Evolutionary conservation across 371 early-diverging fungal species (phyloP).

Genomic region (Thermomucor indicae-seudaticae): DNA sequence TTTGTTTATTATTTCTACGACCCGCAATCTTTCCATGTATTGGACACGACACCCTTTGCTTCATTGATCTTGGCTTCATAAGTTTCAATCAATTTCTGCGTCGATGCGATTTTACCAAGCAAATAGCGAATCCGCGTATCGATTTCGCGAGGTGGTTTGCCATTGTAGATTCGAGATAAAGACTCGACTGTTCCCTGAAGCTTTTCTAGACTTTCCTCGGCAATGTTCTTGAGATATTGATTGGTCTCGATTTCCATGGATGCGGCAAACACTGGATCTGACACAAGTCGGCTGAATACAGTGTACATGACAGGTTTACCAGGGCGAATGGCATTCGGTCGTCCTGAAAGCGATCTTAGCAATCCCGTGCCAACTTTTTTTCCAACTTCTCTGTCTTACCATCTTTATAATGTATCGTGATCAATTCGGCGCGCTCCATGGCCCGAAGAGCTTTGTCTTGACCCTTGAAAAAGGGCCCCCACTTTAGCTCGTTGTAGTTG

Average conservation of each 20-base stretch:
- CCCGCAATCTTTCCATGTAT: conserved; percentile 19
- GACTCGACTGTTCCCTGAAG: conserved; percentile 69
- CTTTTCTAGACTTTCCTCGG: conserved; percentile 64
- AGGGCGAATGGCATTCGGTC: conserved; percentile 72
- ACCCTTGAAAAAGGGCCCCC: conserved; percentile 75
- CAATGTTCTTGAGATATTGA: conserved; percentile 61
- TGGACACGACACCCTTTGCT: conserved; percentile 43
- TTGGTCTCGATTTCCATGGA: conserved; percentile 76
- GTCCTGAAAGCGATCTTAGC: conserved; percentile 36
- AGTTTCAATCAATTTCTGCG: conserved; percentile 47
- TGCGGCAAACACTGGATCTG: conserved; percentile 68
- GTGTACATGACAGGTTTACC: conserved; percentile 80
- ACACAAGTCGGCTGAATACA: conserved; percentile 70
- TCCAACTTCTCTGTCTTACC: conserved; percentile 35
- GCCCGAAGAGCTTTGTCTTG: conserved; percentile 71
- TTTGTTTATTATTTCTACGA: neutral
- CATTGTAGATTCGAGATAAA: conserved; percentile 41
- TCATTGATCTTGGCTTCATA: conserved; percentile 45
- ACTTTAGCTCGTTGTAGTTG: conserved; percentile 77
- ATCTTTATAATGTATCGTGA: conserved; percentile 67
- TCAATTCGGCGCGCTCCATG: conserved; percentile 86
- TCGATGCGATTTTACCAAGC: conserved; percentile 46
- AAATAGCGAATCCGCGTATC: conserved; percentile 53
- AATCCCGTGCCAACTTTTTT: neutral
- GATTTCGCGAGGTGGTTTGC: conserved; percentile 53